A percentile compares a stretch with the other conserved stretches of the same genome.
Evolutionary conservation across 176 grass and related monocot genomes (phyloP).

Genomic region (Carex kokanica): DNA sequence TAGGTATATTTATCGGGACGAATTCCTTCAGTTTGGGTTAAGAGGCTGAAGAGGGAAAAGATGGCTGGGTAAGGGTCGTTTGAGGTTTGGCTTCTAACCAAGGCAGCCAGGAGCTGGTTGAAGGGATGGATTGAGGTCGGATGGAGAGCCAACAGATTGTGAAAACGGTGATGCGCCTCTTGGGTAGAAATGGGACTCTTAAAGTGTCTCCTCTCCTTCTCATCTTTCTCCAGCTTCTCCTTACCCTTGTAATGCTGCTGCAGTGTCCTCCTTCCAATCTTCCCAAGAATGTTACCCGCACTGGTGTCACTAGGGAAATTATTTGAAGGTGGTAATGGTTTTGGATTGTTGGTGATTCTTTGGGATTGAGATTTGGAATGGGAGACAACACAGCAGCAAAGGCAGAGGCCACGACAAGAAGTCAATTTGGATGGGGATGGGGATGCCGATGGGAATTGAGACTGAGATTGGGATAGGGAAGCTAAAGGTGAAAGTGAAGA

Average conservation of each 20-base stretch:
- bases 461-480: not conserved
- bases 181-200: not conserved
- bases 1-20: not conserved
- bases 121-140: not conserved
- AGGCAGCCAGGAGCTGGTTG: not conserved
- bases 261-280: not conserved
- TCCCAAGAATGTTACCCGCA: not conserved
- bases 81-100: not conserved
- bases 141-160: not conserved
- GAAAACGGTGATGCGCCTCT: not conserved
- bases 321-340: not conserved
- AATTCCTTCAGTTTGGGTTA: not conserved
- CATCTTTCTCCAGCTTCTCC: not conserved
- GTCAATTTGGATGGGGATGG: not conserved
- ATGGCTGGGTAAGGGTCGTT: not conserved
- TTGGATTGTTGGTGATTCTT: not conserved
- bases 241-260: not conserved
- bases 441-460: not conserved
- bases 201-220: not conserved
- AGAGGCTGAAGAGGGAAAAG: slow-evolving; percentile 17
- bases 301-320: not conserved
- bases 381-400: not conserved
- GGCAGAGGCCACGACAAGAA: not conserved
- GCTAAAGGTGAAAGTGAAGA: not conserved
- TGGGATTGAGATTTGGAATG: not conserved